Conservation (phyloP, 139 green algal species). For the Volvox africanus region DNA sequence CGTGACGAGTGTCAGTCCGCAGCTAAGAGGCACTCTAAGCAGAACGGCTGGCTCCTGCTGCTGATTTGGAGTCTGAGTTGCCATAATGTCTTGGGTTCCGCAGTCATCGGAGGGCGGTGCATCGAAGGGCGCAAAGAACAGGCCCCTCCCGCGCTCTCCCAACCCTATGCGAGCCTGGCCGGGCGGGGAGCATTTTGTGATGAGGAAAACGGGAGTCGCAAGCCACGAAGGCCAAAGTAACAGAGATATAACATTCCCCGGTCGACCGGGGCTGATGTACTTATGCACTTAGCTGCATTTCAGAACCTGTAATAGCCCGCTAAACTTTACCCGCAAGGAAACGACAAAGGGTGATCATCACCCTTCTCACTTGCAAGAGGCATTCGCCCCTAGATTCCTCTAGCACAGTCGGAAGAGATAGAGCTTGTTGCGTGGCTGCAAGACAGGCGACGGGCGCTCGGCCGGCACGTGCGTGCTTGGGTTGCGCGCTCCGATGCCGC, state of each 20-base stretch:
- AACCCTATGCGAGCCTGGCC: neutral
- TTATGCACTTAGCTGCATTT: neutral
- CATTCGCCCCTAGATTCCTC: neutral
- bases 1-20: neutral
- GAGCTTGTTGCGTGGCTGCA: neutral
- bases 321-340: neutral
- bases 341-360: neutral
- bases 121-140: constrained; percentile 17
- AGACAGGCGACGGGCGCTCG: neutral
- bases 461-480: neutral
- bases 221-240: neutral
- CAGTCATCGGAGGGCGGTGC: neutral
- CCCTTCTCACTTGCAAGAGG: neutral
- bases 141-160: constrained; percentile 19
- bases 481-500: neutral
- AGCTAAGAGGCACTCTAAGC: constrained; percentile 4
- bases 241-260: neutral
- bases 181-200: neutral
- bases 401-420: neutral
- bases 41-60: neutral
- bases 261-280: neutral
- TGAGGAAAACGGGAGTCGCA: neutral
- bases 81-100: neutral
- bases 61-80: neutral
- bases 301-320: neutral